Evolutionary conservation across 1,139 yeast species (phyloP).

Genomic region (Pichia sp.): DNA sequence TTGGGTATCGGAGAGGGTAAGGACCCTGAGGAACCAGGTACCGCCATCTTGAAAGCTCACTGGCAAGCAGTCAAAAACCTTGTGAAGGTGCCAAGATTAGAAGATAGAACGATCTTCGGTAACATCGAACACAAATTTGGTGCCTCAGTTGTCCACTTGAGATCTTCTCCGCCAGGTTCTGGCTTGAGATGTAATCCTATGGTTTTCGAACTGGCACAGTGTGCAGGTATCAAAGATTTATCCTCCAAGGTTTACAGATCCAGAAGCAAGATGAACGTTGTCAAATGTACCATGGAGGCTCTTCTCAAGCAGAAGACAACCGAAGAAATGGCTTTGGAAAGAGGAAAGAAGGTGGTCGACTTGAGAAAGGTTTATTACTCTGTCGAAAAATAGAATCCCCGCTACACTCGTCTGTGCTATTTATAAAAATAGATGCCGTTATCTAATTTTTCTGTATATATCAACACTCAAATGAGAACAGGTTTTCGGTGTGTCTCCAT

Average conservation of each 20-base stretch:
- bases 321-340: slow-evolving; percentile 82
- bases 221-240: slow-evolving; percentile 92
- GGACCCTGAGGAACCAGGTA: slow-evolving; percentile 70
- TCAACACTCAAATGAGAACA: not conserved
- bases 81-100: slow-evolving; percentile 77
- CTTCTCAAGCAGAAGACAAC: slow-evolving; percentile 70
- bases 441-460: slow-evolving; percentile 13
- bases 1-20: slow-evolving; percentile 95
- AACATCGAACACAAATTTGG: slow-evolving; percentile 79
- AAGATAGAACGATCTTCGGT: slow-evolving; percentile 87
- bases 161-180: slow-evolving; percentile 90
- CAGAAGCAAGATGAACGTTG: slow-evolving; percentile 91
- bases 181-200: slow-evolving; percentile 91
- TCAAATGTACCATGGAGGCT: slow-evolving; percentile 87
- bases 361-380: slow-evolving; percentile 87
- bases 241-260: slow-evolving; percentile 89
- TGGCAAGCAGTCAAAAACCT: slow-evolving; percentile 93
- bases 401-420: not conserved
- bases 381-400: slow-evolving; percentile 19
- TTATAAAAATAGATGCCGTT: not conserved
- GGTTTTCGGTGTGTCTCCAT: not conserved
- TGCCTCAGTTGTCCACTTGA: slow-evolving; percentile 75
- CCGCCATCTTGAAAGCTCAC: slow-evolving; percentile 80
- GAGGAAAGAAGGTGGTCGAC: slow-evolving; percentile 95
- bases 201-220: slow-evolving; percentile 86